Percentiles rank a stretch among this genome's conserved stretches.
These are phyloP conservation scores for Xylaria venustula DNA, from an alignment of 495 filamentous ascomycete genomes.

Conservation along the genomic window DNA sequence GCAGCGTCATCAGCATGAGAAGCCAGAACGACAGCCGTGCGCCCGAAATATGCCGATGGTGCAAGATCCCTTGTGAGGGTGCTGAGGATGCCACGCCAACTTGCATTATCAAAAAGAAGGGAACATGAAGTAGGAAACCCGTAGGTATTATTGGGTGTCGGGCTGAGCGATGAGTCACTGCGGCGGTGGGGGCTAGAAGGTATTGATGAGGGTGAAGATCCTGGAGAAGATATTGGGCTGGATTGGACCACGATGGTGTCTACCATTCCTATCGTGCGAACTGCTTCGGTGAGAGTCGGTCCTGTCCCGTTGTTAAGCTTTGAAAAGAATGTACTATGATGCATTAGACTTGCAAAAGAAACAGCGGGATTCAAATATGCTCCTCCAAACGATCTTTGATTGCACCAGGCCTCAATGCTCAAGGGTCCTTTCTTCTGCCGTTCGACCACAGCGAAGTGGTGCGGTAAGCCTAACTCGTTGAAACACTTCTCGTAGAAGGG, in stretches of 20 bases:
- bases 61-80: conserved; percentile 78
- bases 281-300: conserved; percentile 66
- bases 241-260: conserved; percentile 71
- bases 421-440: conserved; percentile 61
- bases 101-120: conserved; percentile 74
- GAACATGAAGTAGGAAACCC: conserved; percentile 41
- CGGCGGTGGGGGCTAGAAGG: conserved; percentile 38
- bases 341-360: conserved; percentile 39
- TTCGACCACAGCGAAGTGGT: conserved; percentile 74
- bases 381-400: conserved; percentile 71
- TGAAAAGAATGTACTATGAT: conserved; percentile 40
- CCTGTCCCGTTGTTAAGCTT: conserved; percentile 53
- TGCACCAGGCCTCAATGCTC: conserved; percentile 59
- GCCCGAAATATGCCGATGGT: conserved; percentile 72
- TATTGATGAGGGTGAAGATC: conserved; percentile 36
- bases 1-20: conserved; percentile 68
- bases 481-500: conserved; percentile 87
- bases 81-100: conserved; percentile 79
- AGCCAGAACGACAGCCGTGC: conserved; percentile 72
- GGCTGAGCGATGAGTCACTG: conserved; percentile 3
- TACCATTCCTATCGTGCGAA: conserved; percentile 70
- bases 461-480: conserved; percentile 82
- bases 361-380: conserved; percentile 75
- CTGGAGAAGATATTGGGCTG: conserved; percentile 28
- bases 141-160: conserved; percentile 3